These are phyloP conservation scores for Ceratocystis alfenasii DNA, from an alignment of 2,329 filamentous ascomycete species.

Conservation along the genomic window DNA sequence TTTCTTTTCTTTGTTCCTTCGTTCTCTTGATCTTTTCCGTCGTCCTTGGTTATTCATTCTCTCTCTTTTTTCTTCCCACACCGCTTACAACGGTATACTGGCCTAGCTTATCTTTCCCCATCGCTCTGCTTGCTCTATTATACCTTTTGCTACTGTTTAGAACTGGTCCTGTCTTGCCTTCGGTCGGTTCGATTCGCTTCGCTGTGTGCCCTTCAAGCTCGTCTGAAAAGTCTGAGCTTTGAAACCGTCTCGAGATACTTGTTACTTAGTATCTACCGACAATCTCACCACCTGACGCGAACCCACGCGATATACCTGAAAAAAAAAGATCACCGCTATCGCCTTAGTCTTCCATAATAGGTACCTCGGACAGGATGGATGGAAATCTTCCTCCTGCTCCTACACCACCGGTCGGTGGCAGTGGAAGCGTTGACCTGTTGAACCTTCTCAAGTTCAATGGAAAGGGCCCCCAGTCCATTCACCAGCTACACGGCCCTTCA, in stretches of 20 bases:
- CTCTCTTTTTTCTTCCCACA: neutral
- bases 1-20: slow-evolving; percentile 5
- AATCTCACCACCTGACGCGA: slow-evolving; percentile 16
- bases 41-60: neutral
- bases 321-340: neutral
- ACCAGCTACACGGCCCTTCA: slow-evolving; percentile 25
- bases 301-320: slow-evolving; percentile 1
- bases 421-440: slow-evolving; percentile 38
- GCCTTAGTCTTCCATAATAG: neutral
- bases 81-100: neutral
- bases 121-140: neutral
- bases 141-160: neutral
- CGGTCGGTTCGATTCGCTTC: slow-evolving; percentile 12
- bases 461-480: slow-evolving; percentile 27
- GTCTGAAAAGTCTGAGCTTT: slow-evolving; percentile 24
- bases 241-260: slow-evolving; percentile 21
- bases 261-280: neutral
- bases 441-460: slow-evolving; percentile 50
- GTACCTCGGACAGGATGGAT: slow-evolving; percentile 21
- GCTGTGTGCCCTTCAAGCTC: slow-evolving; percentile 19
- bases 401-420: slow-evolving; percentile 35
- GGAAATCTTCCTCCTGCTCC: slow-evolving; percentile 39
- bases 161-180: slow-evolving; percentile 6
- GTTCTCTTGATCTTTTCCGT: neutral
- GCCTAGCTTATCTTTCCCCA: neutral